Percentiles rank a stretch among this genome's conserved stretches.
phyloP scores from a whole-genome alignment of 1,139 yeast genomes.

The Lodderomyces theae region DNA sequence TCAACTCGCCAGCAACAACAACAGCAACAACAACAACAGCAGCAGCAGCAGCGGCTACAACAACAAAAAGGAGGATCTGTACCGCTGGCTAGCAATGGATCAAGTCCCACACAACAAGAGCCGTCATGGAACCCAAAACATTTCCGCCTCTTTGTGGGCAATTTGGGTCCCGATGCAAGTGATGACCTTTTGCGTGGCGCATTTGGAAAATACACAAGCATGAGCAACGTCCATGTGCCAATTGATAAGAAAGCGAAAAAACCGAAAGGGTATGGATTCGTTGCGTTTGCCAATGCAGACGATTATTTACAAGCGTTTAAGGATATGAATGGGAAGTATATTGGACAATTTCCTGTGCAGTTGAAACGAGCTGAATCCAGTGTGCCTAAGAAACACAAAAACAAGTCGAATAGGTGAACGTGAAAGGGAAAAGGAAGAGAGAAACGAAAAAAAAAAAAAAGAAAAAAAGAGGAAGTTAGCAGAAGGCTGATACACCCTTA shows the following conservation, averaged over 20 bases:
- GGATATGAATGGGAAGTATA: slow-evolving; percentile 72
- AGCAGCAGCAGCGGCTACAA: too few species aligned
- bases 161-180: slow-evolving; percentile 65
- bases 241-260: slow-evolving; percentile 40
- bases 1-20: slow-evolving; percentile 10
- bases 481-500: too few species aligned
- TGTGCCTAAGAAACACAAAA: slow-evolving; percentile 30
- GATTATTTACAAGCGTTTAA: slow-evolving; percentile 70
- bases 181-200: slow-evolving; percentile 53
- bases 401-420: slow-evolving; percentile 6
- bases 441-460: neutral
- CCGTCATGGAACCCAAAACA: slow-evolving; percentile 66
- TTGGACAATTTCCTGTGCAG: slow-evolving; percentile 73
- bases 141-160: slow-evolving; percentile 72
- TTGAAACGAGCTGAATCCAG: slow-evolving; percentile 63
- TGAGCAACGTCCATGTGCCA: slow-evolving; percentile 58
- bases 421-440: neutral
- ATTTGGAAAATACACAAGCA: slow-evolving; percentile 48
- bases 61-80: too few species aligned
- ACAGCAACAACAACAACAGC: slow-evolving; percentile 2
- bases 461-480: too few species aligned
- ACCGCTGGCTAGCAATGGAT: too few species aligned
- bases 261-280: slow-evolving; percentile 70
- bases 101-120: too few species aligned
- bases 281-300: slow-evolving; percentile 58